Conservation (phyloP, 305 asterid species). For the Fraxinus baroniana region DNA sequence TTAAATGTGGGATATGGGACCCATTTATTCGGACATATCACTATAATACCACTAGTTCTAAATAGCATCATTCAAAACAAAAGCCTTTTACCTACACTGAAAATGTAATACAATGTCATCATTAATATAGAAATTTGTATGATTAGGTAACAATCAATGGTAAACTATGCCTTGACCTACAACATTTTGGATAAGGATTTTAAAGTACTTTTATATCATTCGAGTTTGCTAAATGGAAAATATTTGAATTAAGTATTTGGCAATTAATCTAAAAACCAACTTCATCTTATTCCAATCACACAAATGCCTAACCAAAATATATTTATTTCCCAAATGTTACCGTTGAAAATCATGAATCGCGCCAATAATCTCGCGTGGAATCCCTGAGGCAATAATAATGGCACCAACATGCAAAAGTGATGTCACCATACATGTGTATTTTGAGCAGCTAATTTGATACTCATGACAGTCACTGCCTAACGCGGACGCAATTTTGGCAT, state of each 20-base stretch:
- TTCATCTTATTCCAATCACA: not conserved
- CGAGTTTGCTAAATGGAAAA: not conserved
- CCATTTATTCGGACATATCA: not conserved
- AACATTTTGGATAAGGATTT: constrained; percentile 8
- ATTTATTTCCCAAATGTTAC: not conserved
- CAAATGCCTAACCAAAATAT: not conserved
- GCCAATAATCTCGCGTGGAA: constrained; percentile 18
- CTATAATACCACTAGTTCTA: not conserved
- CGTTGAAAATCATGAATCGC: not conserved
- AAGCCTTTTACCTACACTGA: not conserved
- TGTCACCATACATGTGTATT: constrained; percentile 8
- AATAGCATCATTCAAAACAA: not conserved
- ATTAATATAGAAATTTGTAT: not conserved
- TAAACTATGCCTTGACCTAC: not conserved
- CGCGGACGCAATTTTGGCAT: constrained; percentile 20
- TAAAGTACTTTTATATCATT: not conserved
- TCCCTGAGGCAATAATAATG: constrained; percentile 17
- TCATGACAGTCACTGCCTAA: constrained; percentile 13
- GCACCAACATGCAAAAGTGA: not conserved
- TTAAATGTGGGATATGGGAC: not conserved
- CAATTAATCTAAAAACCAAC: not conserved
- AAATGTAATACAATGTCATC: not conserved
- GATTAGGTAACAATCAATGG: not conserved
- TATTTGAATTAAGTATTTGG: not conserved
- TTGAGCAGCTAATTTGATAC: constrained; percentile 16